Percentiles rank a stretch among this genome's conserved stretches.
Evolutionary conservation across 2,329 filamentous ascomycete species (phyloP).

Genomic region (Xylariales sp.): DNA sequence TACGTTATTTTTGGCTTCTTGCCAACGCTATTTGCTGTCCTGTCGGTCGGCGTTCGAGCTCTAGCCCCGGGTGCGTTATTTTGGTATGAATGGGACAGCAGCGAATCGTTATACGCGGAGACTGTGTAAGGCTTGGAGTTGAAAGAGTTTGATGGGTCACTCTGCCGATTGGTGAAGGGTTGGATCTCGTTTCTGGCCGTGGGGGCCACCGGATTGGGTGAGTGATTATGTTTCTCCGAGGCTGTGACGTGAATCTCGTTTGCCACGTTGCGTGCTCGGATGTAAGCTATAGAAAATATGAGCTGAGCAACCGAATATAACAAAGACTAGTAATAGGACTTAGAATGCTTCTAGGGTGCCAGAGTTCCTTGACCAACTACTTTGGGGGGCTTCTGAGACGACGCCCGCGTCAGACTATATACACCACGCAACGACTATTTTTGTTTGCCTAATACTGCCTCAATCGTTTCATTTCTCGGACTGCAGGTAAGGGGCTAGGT

Average conservation of each 20-base stretch:
- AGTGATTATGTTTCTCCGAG: background rate
- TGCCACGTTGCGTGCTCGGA: background rate
- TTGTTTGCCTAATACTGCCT: no score
- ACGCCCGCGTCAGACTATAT: no score
- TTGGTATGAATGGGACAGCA: background rate
- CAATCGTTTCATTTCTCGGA: no score
- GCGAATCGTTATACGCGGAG: no score
- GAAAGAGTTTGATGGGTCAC: background rate
- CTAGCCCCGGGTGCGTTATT: background rate
- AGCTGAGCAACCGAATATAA: background rate
- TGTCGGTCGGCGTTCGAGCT: no score
- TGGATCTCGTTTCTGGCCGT: background rate
- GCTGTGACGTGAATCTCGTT: background rate
- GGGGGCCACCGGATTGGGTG: background rate
- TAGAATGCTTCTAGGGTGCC: no score
- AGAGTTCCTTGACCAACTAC: no score
- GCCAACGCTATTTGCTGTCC: background rate
- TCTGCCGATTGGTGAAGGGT: background rate
- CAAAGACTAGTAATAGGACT: no score
- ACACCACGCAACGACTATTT: no score
- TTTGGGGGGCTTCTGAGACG: no score
- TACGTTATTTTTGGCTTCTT: background rate
- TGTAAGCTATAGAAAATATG: background rate
- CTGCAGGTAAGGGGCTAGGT: no score
- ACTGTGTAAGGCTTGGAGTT: background rate